These are phyloP conservation scores for Coniella lustricola DNA, from an alignment of 2,329 filamentous ascomycete genomes.

Conservation along the genomic window DNA sequence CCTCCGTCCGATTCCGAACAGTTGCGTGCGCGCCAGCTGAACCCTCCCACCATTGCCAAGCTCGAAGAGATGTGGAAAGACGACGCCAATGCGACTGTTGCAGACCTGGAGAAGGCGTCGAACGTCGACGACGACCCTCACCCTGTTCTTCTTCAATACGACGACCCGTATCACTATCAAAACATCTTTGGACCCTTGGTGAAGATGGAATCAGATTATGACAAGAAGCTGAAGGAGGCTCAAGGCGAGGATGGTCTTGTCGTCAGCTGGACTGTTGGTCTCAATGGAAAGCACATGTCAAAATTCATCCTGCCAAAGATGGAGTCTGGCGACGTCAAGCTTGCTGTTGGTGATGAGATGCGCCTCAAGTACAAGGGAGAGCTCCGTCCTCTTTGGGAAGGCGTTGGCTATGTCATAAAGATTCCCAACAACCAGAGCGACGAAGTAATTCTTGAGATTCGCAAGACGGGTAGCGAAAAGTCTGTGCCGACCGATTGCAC, in stretches of 20 bases:
- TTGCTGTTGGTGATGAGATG: conserved; percentile 98
- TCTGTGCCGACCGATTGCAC: conserved; percentile 92
- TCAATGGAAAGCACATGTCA: conserved; percentile 96
- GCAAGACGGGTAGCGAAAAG: conserved; percentile 93
- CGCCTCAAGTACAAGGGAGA: conserved; percentile 94
- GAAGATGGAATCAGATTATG: conserved; percentile 98
- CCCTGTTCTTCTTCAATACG: conserved; percentile 86
- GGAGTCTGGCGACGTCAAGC: conserved; percentile 93
- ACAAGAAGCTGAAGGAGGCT: conserved; percentile 96
- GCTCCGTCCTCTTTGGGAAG: conserved; percentile 86
- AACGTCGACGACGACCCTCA: conserved; percentile 93
- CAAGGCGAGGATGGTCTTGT: conserved; percentile 94
- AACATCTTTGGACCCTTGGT: conserved; percentile 97
- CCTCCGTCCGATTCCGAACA: conserved; percentile 90
- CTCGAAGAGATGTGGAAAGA: conserved; percentile 99
- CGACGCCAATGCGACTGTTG: conserved; percentile 78
- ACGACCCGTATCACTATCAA: conserved; percentile 97
- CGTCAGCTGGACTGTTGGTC: conserved; percentile 87
- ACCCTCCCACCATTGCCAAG: conserved; percentile 90
- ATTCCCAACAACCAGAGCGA: conserved; percentile 99
- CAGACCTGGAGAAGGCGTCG: conserved; percentile 83
- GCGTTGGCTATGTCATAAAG: conserved; percentile 97
- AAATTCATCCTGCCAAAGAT: conserved; percentile 96
- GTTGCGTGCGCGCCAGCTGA: conserved; percentile 86
- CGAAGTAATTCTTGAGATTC: conserved; percentile 90